Conservation (phyloP, 2,329 filamentous ascomycete genomes). For the Shiraia sp. region DNA sequence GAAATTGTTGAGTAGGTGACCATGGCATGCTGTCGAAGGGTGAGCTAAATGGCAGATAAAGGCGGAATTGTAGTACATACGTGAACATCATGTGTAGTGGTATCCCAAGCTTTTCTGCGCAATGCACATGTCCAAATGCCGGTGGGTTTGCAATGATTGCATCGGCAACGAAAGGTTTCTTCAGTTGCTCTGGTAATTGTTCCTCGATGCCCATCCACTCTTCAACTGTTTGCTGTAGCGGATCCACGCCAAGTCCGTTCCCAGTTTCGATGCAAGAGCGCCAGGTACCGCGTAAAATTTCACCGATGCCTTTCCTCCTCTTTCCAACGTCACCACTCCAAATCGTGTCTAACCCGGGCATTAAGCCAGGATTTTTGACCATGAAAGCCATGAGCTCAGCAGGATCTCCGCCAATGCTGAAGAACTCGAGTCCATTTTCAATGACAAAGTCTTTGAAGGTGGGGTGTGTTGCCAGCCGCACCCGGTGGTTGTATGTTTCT, state of each 20-base stretch:
- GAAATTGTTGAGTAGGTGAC: conserved; percentile 82
- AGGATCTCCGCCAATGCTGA: conserved; percentile 56
- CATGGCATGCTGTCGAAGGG: conserved; percentile 71
- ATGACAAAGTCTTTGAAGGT: conserved; percentile 54
- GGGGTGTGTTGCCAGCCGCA: conserved; percentile 54
- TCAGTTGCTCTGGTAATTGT: conserved; percentile 42
- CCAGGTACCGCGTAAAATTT: conserved; percentile 87
- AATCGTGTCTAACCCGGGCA: conserved; percentile 79
- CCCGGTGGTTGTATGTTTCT: conserved; percentile 53
- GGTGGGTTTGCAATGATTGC: conserved; percentile 79
- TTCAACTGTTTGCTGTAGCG: conserved; percentile 59
- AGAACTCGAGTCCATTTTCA: conserved; percentile 56
- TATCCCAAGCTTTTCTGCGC: conserved; percentile 74
- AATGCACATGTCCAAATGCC: conserved; percentile 75
- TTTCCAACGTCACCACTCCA: conserved; percentile 77
- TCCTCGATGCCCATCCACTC: conserved; percentile 49
- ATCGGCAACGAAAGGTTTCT: conserved; percentile 77
- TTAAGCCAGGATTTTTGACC: conserved; percentile 85
- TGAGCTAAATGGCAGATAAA: conserved; percentile 3
- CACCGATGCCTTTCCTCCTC: conserved; percentile 72
- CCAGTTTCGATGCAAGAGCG: conserved; percentile 80
- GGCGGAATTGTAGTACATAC: conserved; percentile 53
- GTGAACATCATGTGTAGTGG: conserved; percentile 90
- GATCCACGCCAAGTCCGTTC: conserved; percentile 60
- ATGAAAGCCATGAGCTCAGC: conserved; percentile 71